Base-by-base conservation (phyloP, 257 asterid species). In the Nicotiana undulata region DNA sequence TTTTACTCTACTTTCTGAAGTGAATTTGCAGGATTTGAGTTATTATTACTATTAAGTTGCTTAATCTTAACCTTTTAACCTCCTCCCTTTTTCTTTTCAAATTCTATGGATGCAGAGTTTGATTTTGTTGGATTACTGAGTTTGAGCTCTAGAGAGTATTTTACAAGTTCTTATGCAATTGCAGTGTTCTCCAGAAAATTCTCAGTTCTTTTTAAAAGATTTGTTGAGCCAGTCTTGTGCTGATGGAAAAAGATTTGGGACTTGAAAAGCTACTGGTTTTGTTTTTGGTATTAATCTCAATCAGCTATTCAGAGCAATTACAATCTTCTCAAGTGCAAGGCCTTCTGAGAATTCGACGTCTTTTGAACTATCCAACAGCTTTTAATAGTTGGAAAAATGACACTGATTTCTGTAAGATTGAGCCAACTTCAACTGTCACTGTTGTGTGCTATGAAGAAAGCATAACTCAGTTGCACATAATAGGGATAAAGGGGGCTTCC, bases 381-480 rank as follows among this genome's bases (percentile, higher is more conserved):
- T 80, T 90, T 20, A 81, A 78, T 13, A 82, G 78, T 68, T 89
- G 92, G 96, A 87, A 66, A 13, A 86, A 72, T 12, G 75, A 51
- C 24, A 93, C 94, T 0, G 89, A 92, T 89, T 86, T 92, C 86
- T 95, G 98, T 86, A 91, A 86, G 31, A 46, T 65, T 5, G 93
- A 91, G 81, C 90, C 97, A 9, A 86, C 86, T 37, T 24, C 88
- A 4, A 31, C 88, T 26, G 84, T 93, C 56, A 91, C 93, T n/a
- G 82, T 95, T 17, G 92, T 93, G 64, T 95, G 97, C 87, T 95
- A 92, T 7, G 93, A 87, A 46, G 83, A 85, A 28, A 91, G 75
- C 91, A 87, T 92, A 85, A 90, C 97, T 85, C 98, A 95, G 87
- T 83, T 95, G 81, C 98, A 93, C 82, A 90, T 93, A 64, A 88